phyloP scores from a whole-genome alignment of 805 yeast species.

The Jamesozyma rosinii region DNA sequence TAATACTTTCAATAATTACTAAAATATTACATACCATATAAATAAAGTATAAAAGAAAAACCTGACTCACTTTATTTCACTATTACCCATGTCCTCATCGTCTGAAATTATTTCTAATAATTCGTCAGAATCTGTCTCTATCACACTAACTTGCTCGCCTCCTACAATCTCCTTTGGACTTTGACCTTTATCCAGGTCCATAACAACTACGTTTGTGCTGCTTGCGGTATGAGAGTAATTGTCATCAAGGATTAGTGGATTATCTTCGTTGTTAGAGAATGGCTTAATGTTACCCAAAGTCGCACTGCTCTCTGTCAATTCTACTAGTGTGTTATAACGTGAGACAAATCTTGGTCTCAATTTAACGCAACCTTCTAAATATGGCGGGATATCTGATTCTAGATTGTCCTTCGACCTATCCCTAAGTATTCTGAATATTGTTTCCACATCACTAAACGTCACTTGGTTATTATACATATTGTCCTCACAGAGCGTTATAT shows the following conservation, averaged over 20 bases:
- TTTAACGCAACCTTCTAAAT: slow-evolving; percentile 13
- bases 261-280: slow-evolving; percentile 25
- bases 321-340: slow-evolving; percentile 29
- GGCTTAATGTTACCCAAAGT: slow-evolving; percentile 25
- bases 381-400: slow-evolving; percentile 17
- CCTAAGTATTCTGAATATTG: slow-evolving; percentile 24
- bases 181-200: slow-evolving; percentile 10
- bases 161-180: neutral
- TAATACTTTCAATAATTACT: too few species aligned
- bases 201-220: slow-evolving; percentile 9
- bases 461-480: slow-evolving; percentile 27
- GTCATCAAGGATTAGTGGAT: slow-evolving; percentile 30
- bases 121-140: slow-evolving; percentile 12
- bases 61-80: too few species aligned
- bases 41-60: too few species aligned
- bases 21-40: too few species aligned
- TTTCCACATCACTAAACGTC: slow-evolving; percentile 25
- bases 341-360: slow-evolving; percentile 27
- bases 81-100: neutral
- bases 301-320: slow-evolving; percentile 27
- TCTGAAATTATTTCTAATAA: slow-evolving; percentile 8
- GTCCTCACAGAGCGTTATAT: slow-evolving; percentile 28
- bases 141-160: neutral
- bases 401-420: slow-evolving; percentile 18
- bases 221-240: neutral